Percentiles rank a stretch among this genome's conserved stretches.
These are phyloP conservation scores for Saccharum spontaneum DNA, from an alignment of 176 grass and related monocot genomes.

Conservation along the genomic window DNA sequence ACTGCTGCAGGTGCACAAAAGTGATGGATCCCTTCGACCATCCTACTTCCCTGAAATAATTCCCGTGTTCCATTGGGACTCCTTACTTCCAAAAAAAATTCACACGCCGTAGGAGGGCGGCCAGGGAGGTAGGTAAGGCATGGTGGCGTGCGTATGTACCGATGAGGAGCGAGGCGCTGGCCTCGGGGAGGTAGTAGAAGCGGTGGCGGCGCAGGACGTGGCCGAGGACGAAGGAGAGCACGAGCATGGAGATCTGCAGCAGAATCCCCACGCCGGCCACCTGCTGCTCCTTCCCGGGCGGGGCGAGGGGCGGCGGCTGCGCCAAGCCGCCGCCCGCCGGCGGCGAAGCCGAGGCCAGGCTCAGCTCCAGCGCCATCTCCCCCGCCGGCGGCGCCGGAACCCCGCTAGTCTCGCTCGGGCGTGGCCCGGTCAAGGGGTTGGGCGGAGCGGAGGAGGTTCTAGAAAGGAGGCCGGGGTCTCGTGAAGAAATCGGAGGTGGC, in stretches of 20 bases:
- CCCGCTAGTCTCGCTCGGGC: background rate
- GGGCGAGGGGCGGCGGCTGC: constrained; percentile 40
- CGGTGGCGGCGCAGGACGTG: constrained; percentile 90
- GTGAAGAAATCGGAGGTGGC: background rate
- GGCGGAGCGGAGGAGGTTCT: constrained; percentile 9
- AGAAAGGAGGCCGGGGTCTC: background rate
- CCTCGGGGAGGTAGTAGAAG: constrained; percentile 98
- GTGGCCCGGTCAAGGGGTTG: background rate
- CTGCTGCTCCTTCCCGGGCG: constrained; percentile 94
- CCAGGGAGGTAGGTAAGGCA: background rate
- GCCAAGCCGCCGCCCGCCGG: constrained; percentile 27
- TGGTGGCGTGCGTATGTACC: constrained; percentile 30
- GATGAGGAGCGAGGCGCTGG: constrained; percentile 96
- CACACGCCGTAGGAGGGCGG: too few species aligned
- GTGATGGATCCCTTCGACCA: too few species aligned
- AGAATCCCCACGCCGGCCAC: constrained; percentile 93
- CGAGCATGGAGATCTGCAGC: constrained; percentile 95
- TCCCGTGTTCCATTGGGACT: too few species aligned
- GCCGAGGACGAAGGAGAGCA: constrained; percentile 97
- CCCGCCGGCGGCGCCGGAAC: background rate
- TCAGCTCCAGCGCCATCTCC: constrained; percentile 52
- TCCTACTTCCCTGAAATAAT: too few species aligned
- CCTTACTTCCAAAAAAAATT: too few species aligned
- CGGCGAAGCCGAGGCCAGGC: constrained; percentile 33
- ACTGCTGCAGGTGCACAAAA: too few species aligned